Evolutionary conservation across 78 protist species (phyloP).

Genomic region (Protostelium mycophagum): DNA sequence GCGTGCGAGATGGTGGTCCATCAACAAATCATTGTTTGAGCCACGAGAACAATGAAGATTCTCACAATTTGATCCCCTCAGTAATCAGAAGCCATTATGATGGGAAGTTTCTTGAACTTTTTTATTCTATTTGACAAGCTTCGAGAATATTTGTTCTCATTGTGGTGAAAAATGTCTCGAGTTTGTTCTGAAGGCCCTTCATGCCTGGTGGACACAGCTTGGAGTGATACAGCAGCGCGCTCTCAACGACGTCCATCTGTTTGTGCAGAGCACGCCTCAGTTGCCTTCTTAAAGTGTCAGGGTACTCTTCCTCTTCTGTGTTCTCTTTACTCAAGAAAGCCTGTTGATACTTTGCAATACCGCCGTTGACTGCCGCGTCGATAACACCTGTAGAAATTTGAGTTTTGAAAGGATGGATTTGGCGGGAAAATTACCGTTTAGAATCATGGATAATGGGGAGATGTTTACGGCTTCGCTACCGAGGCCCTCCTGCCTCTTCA

Average conservation of each 20-base stretch:
- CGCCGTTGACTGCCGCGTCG: conserved; percentile 83
- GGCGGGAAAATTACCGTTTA: no score
- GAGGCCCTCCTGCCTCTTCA: conserved; percentile 14
- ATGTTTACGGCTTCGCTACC: conserved; percentile 9
- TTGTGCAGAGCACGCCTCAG: background rate
- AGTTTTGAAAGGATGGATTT: no score
- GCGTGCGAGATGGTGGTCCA: no score
- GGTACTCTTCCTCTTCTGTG: background rate
- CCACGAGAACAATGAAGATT: no score
- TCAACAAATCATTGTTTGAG: no score
- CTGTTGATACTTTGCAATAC: conserved; percentile 40
- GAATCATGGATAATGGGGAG: conserved; percentile 67
- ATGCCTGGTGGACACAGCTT: background rate
- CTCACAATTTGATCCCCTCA: no score
- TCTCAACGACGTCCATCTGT: background rate
- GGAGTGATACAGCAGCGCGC: background rate
- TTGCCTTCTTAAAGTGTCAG: background rate
- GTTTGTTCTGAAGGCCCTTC: background rate
- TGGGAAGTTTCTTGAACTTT: no score
- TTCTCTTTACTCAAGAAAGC: conserved; percentile 12
- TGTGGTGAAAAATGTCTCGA: background rate
- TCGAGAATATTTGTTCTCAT: background rate
- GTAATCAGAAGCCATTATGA: no score
- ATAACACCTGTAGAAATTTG: conserved; percentile 5
- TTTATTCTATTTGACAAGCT: background rate